Evolutionary conservation across 1,139 yeast species (phyloP).

Genomic region (Taphrina populina): DNA sequence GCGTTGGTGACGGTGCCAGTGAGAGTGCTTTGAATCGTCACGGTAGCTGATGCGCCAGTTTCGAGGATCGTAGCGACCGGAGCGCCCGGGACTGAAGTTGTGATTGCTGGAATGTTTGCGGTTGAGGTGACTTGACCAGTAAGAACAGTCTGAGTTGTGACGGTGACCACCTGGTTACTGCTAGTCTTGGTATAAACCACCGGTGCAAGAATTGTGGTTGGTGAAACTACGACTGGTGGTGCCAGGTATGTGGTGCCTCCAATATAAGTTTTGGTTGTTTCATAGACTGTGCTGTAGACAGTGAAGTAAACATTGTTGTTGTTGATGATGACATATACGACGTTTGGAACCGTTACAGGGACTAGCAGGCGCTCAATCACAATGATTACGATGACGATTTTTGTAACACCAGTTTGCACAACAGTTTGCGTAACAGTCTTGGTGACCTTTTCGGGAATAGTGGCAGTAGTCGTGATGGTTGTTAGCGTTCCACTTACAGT

Average conservation of each 20-base stretch:
- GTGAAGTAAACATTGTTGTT: conserved; percentile 4
- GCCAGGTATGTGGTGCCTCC: conserved; percentile 2
- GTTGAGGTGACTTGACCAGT: conserved; percentile 3
- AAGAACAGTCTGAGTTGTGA: conserved; percentile 3
- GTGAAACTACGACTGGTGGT: conserved; percentile 1
- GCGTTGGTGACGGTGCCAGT: neutral
- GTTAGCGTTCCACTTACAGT: neutral
- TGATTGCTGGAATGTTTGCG: conserved; percentile 6
- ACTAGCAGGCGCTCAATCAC: neutral
- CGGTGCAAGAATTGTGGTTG: conserved; percentile 9
- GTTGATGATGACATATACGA: conserved; percentile 5
- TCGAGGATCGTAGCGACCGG: neutral
- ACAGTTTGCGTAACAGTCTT: conserved; percentile 11
- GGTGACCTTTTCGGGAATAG: conserved; percentile 4
- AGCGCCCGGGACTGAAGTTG: conserved; percentile 8
- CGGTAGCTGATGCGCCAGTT: neutral
- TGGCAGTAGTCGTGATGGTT: neutral
- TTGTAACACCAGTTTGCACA: neutral
- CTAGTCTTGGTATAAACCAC: neutral
- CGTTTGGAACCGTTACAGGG: neutral
- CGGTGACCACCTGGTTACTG: neutral
- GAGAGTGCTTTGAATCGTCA: neutral
- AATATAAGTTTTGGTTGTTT: neutral
- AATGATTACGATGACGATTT: conserved; percentile 5
- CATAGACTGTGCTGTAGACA: neutral